Evolutionary conservation across 2,329 filamentous ascomycete genomes (phyloP), one percentile per base, ranked within the genome.

Genomic region (Blastomyces silverae): DNA sequence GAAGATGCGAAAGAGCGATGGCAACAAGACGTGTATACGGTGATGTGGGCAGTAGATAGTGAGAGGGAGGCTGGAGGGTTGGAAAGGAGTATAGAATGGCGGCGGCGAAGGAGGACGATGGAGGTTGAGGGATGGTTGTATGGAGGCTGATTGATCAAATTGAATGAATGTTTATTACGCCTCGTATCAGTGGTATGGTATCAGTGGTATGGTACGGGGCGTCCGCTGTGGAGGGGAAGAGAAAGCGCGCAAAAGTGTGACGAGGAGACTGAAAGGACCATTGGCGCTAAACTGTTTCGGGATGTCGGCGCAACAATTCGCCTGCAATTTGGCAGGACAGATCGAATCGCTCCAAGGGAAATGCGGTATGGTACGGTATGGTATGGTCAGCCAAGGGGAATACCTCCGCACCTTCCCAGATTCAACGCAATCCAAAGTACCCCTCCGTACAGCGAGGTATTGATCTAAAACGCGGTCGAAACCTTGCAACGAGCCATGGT

Each of bases 81-180:
- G 37, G 56, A 37, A 58, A 58, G 56, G 37, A 58, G 34, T 34
- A 58, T 25, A 15, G 56, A 58, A n/a, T 22, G 34, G 20, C 28
- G 34, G 56, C n/a, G 34, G 42, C 37, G 56, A 58, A 11, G 37
- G 34, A 37, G 34, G 56, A 58, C 28, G 56, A 58, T 42, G 55
- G 56, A 58, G 56, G 56, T 58, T 58, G 56, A 39, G 31, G 31
- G 31, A 39, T 44, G 56, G 56, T 42, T 39, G 56, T 5, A 22
- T 58, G 37, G 56, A 58, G 56, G 56, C 56, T 58, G 56, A 58
- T 58, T 20, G 31, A 34, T 42, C 56, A 58, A 58, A 58, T 58
- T 58, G 56, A 39, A 42, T 42, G 25, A 37, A 58, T 28, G 56
- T 58, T 58, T 39, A 42, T 58, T 58, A 58, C 55, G 15, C 25